Evolutionary conservation across 2,329 filamentous ascomycete species (phyloP), one percentile per base, ranked within the genome.

Genomic region (Epichloe amarillans): DNA sequence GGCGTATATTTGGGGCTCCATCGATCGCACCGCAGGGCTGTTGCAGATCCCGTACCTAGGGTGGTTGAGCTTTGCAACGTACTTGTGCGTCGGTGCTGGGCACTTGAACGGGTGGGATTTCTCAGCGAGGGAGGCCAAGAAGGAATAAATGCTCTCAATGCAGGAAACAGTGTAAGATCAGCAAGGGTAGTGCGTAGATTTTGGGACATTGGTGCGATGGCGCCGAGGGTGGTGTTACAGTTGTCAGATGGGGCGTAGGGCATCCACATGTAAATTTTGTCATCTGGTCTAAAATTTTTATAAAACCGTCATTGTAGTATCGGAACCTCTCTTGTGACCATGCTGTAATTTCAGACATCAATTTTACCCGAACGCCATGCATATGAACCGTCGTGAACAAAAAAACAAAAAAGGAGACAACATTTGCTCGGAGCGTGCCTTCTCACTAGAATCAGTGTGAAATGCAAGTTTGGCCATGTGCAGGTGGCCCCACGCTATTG

Each of bases 61-160:
- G 15, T 97, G 91, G 91, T 69, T 96, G 58, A 73, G 82, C 49
- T 96, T 94, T 63, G 90, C 89, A 35, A 88, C 86, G 0, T 97
- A 96, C 63, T 72, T 97, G 49, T 88, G 82, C 60, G 80, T 79
- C 1, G 81, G 81, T 0, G 75, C 82, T 3, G 82, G 84, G 1
- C 72, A 83, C 56, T 64, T 88, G 66, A 89, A 88, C 63, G 66
- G 72, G 46, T 88, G 84, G 84, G 74, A 79, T 57, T 69, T 85
- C 52, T 63, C 63, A 43, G 62, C 62, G 21, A 66, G 65, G 50
- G 55, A 60, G 49, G 46, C 37, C 14, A 59, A 61, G 53, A 53
- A 21, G 40, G 48, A 49, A 19, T 51, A 19, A 23, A 23, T 15
- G 7, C 40, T 23, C 8, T 12, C 17, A 11, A 10, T 17, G 15